Evolutionary conservation across 805 yeast species (phyloP).

Genomic region (Candida verbasci): DNA sequence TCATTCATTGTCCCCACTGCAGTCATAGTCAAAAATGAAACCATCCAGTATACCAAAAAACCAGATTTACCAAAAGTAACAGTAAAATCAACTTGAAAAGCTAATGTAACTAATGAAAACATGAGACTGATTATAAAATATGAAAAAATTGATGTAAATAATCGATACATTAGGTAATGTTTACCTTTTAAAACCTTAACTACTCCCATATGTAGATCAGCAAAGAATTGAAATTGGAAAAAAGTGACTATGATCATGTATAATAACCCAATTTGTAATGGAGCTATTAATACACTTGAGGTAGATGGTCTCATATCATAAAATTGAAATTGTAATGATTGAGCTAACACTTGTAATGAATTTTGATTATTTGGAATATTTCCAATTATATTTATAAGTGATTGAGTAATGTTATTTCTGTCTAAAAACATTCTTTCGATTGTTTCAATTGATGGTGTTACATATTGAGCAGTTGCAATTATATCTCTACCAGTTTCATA

Average conservation of each 20-base stretch:
- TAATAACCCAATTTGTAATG: constrained; percentile 71
- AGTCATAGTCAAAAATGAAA: constrained; percentile 61
- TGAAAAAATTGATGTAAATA: constrained; percentile 44
- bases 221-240: constrained; percentile 63
- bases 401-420: constrained; percentile 20
- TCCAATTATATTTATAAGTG: constrained; percentile 1
- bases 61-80: constrained; percentile 62
- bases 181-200: constrained; percentile 40
- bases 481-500: constrained; percentile 68
- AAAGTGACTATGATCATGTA: constrained; percentile 68
- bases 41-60: constrained; percentile 71
- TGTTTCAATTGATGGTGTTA: constrained; percentile 33
- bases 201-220: constrained; percentile 47
- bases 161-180: constrained; percentile 51
- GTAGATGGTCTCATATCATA: constrained; percentile 48
- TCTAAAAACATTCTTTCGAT: constrained; percentile 31
- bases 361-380: constrained; percentile 12
- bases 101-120: constrained; percentile 57
- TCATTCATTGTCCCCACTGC: constrained; percentile 78
- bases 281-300: constrained; percentile 53
- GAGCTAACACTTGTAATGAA: constrained; percentile 10
- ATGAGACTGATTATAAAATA: constrained; percentile 57
- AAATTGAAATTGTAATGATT: constrained; percentile 29
- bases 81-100: constrained; percentile 61
- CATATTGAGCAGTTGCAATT: constrained; percentile 38